A percentile compares a stretch with the other conserved stretches of the same genome.
Evolutionary conservation across 208 protist genomes (phyloP).

Genomic region (Porcisia hertigi): DNA sequence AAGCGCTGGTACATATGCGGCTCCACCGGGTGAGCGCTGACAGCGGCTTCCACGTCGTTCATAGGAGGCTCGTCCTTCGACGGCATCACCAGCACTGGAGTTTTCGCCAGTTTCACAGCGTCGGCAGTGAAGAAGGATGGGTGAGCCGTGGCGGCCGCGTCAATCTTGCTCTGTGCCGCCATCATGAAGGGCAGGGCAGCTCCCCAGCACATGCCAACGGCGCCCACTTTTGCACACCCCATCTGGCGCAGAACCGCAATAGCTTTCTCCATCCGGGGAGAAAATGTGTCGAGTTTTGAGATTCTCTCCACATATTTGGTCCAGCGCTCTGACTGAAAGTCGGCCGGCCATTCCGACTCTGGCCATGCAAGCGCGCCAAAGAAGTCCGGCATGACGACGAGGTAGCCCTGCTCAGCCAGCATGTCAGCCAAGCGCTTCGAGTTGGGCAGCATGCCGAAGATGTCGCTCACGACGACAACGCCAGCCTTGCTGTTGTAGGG

Average conservation of each 20-base stretch:
- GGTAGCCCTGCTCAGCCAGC: conserved; percentile 45
- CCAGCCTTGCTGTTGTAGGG: conserved; percentile 40
- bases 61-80: conserved; percentile 53
- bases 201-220: conserved; percentile 70
- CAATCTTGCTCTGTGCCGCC: conserved; percentile 24
- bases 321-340: conserved; percentile 28
- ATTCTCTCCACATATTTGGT: neutral
- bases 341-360: conserved; percentile 31
- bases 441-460: conserved; percentile 59
- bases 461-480: conserved; percentile 51
- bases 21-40: conserved; percentile 28
- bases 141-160: conserved; percentile 42
- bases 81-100: conserved; percentile 42
- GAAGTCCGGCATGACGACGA: conserved; percentile 70
- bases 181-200: conserved; percentile 30
- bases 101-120: conserved; percentile 15
- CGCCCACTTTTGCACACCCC: conserved; percentile 43
- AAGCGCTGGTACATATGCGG: conserved; percentile 45
- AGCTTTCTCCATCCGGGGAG: conserved; percentile 26
- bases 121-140: conserved; percentile 32
- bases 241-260: conserved; percentile 41
- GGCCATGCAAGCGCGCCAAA: conserved; percentile 37
- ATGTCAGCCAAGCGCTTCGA: conserved; percentile 48
- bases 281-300: conserved; percentile 15
- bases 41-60: conserved; percentile 36